phyloP scores from a whole-genome alignment of 371 early-diverging fungal species.

The Apophysomyces trapeziformis region DNA sequence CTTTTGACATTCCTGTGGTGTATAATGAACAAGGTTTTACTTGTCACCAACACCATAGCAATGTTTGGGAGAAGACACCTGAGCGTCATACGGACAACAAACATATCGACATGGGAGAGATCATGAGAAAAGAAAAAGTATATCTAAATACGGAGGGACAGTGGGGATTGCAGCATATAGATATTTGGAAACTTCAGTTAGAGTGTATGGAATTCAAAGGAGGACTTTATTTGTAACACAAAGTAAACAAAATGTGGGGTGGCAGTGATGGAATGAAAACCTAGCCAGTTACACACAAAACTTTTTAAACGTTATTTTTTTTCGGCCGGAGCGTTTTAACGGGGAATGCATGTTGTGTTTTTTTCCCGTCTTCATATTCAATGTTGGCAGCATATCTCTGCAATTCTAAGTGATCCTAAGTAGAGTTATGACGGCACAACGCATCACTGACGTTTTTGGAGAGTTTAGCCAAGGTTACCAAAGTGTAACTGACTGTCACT shows the following conservation, averaged over 20 bases:
- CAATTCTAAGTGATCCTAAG: background rate
- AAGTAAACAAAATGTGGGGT: slow-evolving; percentile 19
- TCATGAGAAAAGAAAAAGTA: slow-evolving; percentile 27
- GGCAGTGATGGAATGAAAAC: slow-evolving; percentile 1
- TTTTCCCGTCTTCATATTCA: background rate
- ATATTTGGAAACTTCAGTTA: slow-evolving; percentile 45
- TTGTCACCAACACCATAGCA: slow-evolving; percentile 49
- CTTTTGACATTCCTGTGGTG: slow-evolving; percentile 37
- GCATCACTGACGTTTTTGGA: background rate
- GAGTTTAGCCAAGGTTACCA: background rate
- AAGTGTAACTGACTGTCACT: background rate
- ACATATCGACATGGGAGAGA: slow-evolving; percentile 27
- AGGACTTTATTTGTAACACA: slow-evolving; percentile 42
- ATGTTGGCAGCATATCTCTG: background rate
- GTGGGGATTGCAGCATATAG: slow-evolving; percentile 43
- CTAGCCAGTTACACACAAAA: slow-evolving; percentile 1
- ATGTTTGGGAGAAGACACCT: slow-evolving; percentile 40
- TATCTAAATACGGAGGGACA: slow-evolving; percentile 38
- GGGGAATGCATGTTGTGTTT: background rate
- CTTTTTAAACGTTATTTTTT: background rate
- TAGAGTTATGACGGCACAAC: background rate
- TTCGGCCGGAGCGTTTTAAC: background rate
- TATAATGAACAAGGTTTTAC: slow-evolving; percentile 37
- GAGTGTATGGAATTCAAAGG: slow-evolving; percentile 46
- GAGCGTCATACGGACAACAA: slow-evolving; percentile 35